Base-by-base conservation (phyloP, 257 asterid genomes). In the Capsicum baccatum region DNA sequence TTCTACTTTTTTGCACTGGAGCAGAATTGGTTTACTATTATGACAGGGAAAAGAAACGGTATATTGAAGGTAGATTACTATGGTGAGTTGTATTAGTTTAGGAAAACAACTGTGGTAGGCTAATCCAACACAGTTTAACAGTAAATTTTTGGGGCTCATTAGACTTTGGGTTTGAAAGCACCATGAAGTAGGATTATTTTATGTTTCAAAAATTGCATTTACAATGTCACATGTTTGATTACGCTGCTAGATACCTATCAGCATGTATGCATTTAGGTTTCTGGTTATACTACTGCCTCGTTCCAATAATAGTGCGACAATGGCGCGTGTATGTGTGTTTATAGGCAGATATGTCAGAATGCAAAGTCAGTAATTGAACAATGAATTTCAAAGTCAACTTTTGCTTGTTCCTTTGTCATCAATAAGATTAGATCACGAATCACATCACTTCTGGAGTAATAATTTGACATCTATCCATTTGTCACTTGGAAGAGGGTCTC, bases 1-100 rank as follows among this genome's bases (percentile, higher is more conserved):
- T 94, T 79, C 88, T 94, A 90, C 95, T 94, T 64, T 48, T 93
- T 62, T 91, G 95, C n/a, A 94, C 98, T 79, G 98, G 99, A 85
- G 94, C 89, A 39, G 95, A 94, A 67, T 88, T 94, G 91, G 89
- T 91, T 8, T 91, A 79, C 88, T 93, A 96, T 88, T 93, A 96
- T 80, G 98, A 94, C 89, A 83, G 92, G 85, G 99, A 94, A 88
- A 96, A 93, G 91, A 94, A 68, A 90, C 93, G 91, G 37, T 98
- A 88, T 83, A 93, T 94, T 85, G 95, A 93, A 93, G 97, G 97
- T 91, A 91, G 94, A 87, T 88, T 86, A 83, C 86, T 92, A 90
- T 85, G 93, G 94, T 92, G 92, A 89, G 96, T 92, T 87, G 83
- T 88, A 84, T 57, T 42, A 69, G 85, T 83, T 63, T 76, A 76